Conservation (phyloP, 2,329 filamentous ascomycete genomes). For the Dothistroma pini region DNA sequence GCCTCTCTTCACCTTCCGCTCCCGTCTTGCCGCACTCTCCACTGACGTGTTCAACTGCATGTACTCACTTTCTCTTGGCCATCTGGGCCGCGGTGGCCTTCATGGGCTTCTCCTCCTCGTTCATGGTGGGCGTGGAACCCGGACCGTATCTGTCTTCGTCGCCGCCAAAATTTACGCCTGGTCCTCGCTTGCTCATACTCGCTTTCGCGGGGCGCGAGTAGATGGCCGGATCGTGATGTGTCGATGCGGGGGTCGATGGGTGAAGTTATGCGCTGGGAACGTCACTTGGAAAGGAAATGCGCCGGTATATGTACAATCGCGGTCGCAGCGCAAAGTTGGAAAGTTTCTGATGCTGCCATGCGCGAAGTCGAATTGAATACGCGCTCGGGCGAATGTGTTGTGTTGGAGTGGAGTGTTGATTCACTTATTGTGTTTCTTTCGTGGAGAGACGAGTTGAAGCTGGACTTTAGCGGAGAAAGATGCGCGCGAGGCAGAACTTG, state of each 20-base stretch:
- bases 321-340: constrained; percentile 9
- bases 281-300: constrained; percentile 11
- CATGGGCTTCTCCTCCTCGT: constrained; percentile 25
- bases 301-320: constrained; percentile 17
- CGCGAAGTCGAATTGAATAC: constrained; percentile 1
- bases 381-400: background rate
- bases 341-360: constrained; percentile 17
- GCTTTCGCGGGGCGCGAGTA: constrained; percentile 9
- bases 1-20: background rate
- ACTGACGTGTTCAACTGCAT: background rate
- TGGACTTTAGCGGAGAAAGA: background rate
- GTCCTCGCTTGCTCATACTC: constrained; percentile 34
- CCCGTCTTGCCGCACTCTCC: background rate
- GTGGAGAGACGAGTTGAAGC: background rate
- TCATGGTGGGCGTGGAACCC: constrained; percentile 13
- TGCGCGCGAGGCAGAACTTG: background rate
- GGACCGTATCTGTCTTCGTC: constrained; percentile 30
- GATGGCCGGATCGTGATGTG: background rate
- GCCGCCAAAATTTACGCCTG: constrained; percentile 23
- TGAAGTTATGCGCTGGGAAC: constrained; percentile 6
- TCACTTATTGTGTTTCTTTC: background rate
- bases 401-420: background rate
- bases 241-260: constrained; percentile 1
- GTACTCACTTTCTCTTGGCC: constrained; percentile 35
- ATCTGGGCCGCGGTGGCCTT: constrained; percentile 36